Percentiles rank a stretch among this genome's conserved stretches.
Conservation (phyloP, 1,139 yeast species). For the Taphrina flavorubra region DNA sequence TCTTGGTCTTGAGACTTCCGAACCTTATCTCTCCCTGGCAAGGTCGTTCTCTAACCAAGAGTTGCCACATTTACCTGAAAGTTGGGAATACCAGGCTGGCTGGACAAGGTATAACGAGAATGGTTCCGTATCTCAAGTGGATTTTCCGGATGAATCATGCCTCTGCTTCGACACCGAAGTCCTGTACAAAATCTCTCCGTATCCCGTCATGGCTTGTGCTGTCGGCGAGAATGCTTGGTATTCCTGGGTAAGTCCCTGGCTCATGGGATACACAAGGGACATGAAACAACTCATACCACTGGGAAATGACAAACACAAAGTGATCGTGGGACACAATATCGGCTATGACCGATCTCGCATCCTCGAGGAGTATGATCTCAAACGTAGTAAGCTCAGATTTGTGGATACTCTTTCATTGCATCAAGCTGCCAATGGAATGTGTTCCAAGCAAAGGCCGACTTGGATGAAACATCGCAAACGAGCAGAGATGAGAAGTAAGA, state of each 20-base stretch:
- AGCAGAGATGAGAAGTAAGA: slow-evolving; percentile 46
- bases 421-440: slow-evolving; percentile 88
- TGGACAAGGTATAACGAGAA: slow-evolving; percentile 71
- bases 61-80: slow-evolving; percentile 59
- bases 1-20: slow-evolving; percentile 65
- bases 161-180: slow-evolving; percentile 91
- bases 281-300: slow-evolving; percentile 77
- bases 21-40: slow-evolving; percentile 65
- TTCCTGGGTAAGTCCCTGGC: slow-evolving; percentile 89
- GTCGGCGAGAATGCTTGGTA: slow-evolving; percentile 84
- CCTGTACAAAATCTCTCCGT: slow-evolving; percentile 72
- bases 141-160: slow-evolving; percentile 69
- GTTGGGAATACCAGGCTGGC: slow-evolving; percentile 69
- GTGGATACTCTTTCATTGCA: slow-evolving; percentile 94
- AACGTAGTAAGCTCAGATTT: slow-evolving; percentile 72
- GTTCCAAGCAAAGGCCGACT: slow-evolving; percentile 83
- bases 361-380: slow-evolving; percentile 76
- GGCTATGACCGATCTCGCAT: slow-evolving; percentile 90
- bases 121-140: slow-evolving; percentile 61
- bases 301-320: slow-evolving; percentile 54
- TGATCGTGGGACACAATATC: slow-evolving; percentile 87
- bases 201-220: slow-evolving; percentile 83
- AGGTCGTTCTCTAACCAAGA: slow-evolving; percentile 53
- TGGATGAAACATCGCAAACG: slow-evolving; percentile 68
- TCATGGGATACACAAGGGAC: slow-evolving; percentile 61